Evolutionary conservation across 2,329 filamentous ascomycete genomes (phyloP).

Genomic region (Talaromyces sp.): DNA sequence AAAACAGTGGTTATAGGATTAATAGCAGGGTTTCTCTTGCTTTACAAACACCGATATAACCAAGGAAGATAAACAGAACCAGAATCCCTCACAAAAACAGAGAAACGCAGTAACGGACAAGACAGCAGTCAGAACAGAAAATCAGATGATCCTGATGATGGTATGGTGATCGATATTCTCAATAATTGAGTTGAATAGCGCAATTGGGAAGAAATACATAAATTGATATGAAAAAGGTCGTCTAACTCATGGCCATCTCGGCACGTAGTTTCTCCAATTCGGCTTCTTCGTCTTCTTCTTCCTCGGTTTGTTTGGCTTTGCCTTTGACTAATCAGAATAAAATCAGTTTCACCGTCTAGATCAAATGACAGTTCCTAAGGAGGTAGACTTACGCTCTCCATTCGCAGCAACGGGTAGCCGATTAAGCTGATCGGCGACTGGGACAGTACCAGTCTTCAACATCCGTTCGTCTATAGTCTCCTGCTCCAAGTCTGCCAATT

Average conservation of each 20-base stretch:
- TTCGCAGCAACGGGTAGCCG: conserved; percentile 70
- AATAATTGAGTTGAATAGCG: background rate
- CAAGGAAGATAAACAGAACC: background rate
- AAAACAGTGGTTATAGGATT: no score
- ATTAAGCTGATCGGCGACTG: conserved; percentile 71
- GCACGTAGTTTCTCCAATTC: conserved; percentile 89
- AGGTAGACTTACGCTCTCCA: conserved; percentile 62
- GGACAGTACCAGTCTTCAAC: conserved; percentile 80
- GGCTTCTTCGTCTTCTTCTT: conserved; percentile 93
- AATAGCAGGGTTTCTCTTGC: background rate
- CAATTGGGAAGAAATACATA: background rate
- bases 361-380: background rate
- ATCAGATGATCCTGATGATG: conserved; percentile 1
- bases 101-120: background rate
- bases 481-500: conserved; percentile 82
- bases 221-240: background rate
- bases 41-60: conserved; percentile 2
- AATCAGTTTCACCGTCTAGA: background rate
- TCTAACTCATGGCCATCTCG: conserved; percentile 84
- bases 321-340: conserved; percentile 30
- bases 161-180: background rate
- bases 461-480: conserved; percentile 91
- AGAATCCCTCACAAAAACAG: background rate
- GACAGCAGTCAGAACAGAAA: background rate
- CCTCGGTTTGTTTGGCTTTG: conserved; percentile 51